A percentile compares a stretch with the other conserved stretches of the same genome.
These are phyloP conservation scores for Croton laevigatus DNA, from an alignment of 441 rosid species.

Conservation along the genomic window DNA sequence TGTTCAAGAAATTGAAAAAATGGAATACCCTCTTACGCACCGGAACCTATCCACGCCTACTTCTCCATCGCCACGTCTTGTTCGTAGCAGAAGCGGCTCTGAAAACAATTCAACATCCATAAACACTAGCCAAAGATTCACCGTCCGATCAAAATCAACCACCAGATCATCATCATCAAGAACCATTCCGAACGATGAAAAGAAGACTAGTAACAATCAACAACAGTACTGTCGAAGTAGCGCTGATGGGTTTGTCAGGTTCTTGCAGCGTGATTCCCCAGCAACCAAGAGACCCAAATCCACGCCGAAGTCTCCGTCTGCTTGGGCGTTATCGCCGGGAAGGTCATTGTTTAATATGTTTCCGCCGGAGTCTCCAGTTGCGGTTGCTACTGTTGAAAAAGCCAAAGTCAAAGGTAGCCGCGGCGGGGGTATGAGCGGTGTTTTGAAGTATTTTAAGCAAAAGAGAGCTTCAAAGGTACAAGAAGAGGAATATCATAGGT, in stretches of 20 bases:
- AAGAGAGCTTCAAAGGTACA: conserved; percentile 48
- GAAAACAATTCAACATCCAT: conserved; percentile 29
- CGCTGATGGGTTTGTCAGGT: conserved; percentile 37
- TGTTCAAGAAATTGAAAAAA: not conserved
- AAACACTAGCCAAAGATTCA: conserved; percentile 33
- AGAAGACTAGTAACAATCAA: conserved; percentile 6
- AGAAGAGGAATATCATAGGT: conserved; percentile 50
- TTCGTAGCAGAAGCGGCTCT: conserved; percentile 50
- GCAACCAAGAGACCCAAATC: conserved; percentile 24
- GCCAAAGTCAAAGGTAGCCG: conserved; percentile 26
- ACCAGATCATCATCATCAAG: conserved; percentile 52
- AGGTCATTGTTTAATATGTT: conserved; percentile 31
- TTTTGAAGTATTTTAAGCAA: conserved; percentile 64
- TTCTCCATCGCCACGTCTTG: conserved; percentile 33
- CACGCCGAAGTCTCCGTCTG: conserved; percentile 38
- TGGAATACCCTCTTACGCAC: conserved; percentile 32
- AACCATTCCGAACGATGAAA: conserved; percentile 25
- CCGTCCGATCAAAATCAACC: conserved; percentile 53
- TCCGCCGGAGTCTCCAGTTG: conserved; percentile 27
- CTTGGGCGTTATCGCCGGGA: conserved; percentile 78
- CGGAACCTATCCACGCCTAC: conserved; percentile 17
- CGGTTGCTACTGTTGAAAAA: conserved; percentile 7
- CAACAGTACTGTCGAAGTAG: not conserved
- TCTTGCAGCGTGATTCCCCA: conserved; percentile 27
- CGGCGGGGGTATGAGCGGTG: conserved; percentile 46